A percentile compares a stretch with the other conserved stretches of the same genome.
Conservation (phyloP, 164 flowering plant species). For the Cinnamomum chago region DNA sequence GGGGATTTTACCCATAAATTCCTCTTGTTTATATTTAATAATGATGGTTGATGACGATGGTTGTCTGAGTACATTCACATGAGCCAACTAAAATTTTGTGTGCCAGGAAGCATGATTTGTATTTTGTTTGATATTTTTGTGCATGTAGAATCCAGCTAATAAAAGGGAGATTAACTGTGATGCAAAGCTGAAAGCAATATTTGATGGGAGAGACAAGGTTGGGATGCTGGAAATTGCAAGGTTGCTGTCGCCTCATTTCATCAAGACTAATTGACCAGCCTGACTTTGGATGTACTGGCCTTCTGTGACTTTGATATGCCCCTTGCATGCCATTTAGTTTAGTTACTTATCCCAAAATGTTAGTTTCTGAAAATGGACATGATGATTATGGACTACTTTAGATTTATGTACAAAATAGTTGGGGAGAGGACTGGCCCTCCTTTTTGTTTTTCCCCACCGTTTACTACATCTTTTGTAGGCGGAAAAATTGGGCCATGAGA, state of each 20-base stretch:
- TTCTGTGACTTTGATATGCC: background rate
- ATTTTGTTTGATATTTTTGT: background rate
- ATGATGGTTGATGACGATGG: background rate
- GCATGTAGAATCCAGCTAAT: conserved; percentile 49
- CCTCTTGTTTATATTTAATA: background rate
- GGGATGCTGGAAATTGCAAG: conserved; percentile 54
- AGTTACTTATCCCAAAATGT: background rate
- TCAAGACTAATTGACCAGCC: conserved; percentile 32
- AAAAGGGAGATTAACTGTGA: conserved; percentile 63
- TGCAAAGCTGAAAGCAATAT: conserved; percentile 64
- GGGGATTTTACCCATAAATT: too few species aligned
- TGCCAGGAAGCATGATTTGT: background rate
- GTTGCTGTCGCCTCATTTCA: conserved; percentile 47
- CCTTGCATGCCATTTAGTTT: background rate
- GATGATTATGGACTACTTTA: background rate
- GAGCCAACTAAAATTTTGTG: background rate
- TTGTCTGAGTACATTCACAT: background rate
- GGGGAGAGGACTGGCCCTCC: background rate
- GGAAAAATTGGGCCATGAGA: too few species aligned
- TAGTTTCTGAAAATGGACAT: background rate
- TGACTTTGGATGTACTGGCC: background rate
- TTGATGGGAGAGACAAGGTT: conserved; percentile 58
- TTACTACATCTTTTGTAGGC: background rate
- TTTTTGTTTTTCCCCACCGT: background rate
- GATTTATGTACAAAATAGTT: background rate